phyloP scores from a whole-genome alignment of 1,284 basidiomycete genomes.

The Fomes fomentarius region DNA sequence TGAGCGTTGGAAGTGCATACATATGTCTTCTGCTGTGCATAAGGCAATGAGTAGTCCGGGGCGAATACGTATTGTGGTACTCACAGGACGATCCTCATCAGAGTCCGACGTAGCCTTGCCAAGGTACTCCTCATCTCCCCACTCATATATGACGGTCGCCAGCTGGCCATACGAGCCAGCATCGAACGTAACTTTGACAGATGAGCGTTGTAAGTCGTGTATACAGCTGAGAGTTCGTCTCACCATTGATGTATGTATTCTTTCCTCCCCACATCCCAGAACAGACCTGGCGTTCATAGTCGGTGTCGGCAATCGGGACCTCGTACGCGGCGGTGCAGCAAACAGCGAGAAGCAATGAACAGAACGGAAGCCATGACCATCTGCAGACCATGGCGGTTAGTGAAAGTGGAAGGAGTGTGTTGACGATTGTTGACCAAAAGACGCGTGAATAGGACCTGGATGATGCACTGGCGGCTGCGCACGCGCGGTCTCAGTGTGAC shows the following conservation, averaged over 20 bases:
- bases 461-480: not conserved
- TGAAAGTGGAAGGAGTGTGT: conserved; percentile 27
- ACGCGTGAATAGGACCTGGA: conserved; percentile 11
- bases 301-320: conserved; percentile 69
- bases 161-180: conserved; percentile 84
- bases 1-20: conserved; percentile 85
- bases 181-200: conserved; percentile 77
- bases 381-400: conserved; percentile 36
- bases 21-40: conserved; percentile 79
- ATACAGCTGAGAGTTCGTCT: conserved; percentile 25
- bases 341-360: conserved; percentile 21
- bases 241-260: conserved; percentile 87
- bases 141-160: conserved; percentile 95
- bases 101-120: conserved; percentile 74
- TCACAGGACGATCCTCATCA: conserved; percentile 69
- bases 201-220: conserved; percentile 14
- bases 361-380: conserved; percentile 28
- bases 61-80: conserved; percentile 30
- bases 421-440: conserved; percentile 30
- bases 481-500: conserved; percentile 5
- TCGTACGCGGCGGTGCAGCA: conserved; percentile 53
- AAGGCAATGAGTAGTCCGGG: conserved; percentile 17
- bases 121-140: conserved; percentile 84
- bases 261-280: conserved; percentile 91
- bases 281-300: conserved; percentile 88